Base-by-base conservation (phyloP, 768 basidiomycete species). In the Lactarius deliciosus region DNA sequence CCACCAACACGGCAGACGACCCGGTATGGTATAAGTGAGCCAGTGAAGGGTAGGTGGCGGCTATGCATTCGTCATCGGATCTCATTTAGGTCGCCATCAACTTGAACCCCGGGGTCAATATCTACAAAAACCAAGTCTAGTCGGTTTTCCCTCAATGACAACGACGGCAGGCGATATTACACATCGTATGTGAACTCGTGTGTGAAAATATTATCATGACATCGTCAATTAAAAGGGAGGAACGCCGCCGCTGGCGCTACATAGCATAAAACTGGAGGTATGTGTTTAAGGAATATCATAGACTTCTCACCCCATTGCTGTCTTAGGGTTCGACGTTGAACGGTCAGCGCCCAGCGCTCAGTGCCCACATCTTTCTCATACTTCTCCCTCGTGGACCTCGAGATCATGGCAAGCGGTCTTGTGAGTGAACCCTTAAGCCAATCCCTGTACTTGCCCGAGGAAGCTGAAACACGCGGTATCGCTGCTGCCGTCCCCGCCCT, bases 381-480 rank as follows among this genome's bases (percentile, higher is more conserved):
- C 25, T 22, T 25, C 16, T 22, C 8, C 10, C 34, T 34, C 3
- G 28, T n/a, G 3, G n/a, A 28, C 22, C 8, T 40, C 16, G 55
- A 55, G 15, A 54, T 20, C 41, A 68, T 68, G 66, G 63, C 66
- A 32, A 60, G 25, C 13, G 15, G 40, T 34, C 50, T 11, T 30
- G 66, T 68, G 53, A 67, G 66, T 60, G 88, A 88, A 74, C 92
- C 92, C 81, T 81, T 97, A 78, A 82, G 94, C 73, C 94, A 96
- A 76, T 96, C 9, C 8, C 7, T 53, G 9, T 20, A 43, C 10
- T n/a, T 38, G 18, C 15, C 6, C 7, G 2, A 18, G 40, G 7
- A 43, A 43, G 40, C 59, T 60, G 38, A 55, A 41, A 55, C 22
- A 41, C 13, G 20, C 30, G 47, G 30, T 36, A 16, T 47, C n/a